Evolutionary conservation across 805 yeast genomes (phyloP), one percentile per base, ranked within the genome.

Genomic region (Schizosaccharomyces cryophilus): DNA sequence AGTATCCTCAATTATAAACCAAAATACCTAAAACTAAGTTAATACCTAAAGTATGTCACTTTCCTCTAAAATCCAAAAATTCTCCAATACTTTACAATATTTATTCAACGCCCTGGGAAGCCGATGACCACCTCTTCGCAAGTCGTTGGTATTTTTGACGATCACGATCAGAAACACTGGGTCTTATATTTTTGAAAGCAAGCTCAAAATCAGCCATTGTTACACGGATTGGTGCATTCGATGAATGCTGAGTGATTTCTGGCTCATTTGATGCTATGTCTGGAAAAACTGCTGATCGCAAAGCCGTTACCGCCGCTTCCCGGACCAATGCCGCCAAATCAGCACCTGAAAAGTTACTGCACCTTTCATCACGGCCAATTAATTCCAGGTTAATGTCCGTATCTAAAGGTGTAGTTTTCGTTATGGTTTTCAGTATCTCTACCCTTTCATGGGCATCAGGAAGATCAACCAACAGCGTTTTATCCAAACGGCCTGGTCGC

Each of bases 401-500:
- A 24, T 77, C 79, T 21, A 90, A 65, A 4, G 98, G 98, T 0
- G 96, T 84, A 26, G 80, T 79, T 60, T 75, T 75, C 2, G 88
- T 79, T 42, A 66, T 61, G 0, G 97, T 88, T 63, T 77, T 78
- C 69, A 90, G 75, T 63, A 90, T 93, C 64, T 89, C 96, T 2
- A 77, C 72, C 64, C 96, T 77, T 70, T 93, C 98, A 2, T 73
- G 76, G 0, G 81, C 79, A 5, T 80, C 79, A 3, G 98, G 98
- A 60, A 90, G 76, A 69, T 90, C 96, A 31, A 90, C 90, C 71
- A 83, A 90, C 56, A 90, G 74, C 2, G 95, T 87, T 72, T 90
- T 93, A 69, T 93, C 97, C 67, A 90, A 76, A 71, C 98, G 80
- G 5, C 97, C 98, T 0, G 97, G 97, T 69, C 98, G 80, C 56